Base-by-base conservation (phyloP, 768 basidiomycete genomes). In the Xerocomellus intermedius region DNA sequence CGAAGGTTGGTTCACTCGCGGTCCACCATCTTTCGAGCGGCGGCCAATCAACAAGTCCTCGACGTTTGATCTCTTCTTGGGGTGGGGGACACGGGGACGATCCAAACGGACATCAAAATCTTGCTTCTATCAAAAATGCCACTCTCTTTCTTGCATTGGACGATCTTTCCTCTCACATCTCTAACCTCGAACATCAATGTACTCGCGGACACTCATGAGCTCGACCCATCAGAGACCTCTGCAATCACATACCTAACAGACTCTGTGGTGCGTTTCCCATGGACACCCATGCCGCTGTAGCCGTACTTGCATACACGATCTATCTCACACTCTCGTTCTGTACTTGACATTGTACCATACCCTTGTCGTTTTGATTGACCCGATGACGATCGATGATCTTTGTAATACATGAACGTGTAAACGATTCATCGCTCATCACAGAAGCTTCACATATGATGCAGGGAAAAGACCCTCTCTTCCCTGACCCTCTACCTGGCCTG, bases 391-490 rank as follows among this genome's bases (percentile, higher is more conserved):
- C 48, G 48, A 61, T 57, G 35, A 58, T 57, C 42, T 61, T 28
- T 54, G 50, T 38, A 39, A 55, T 41, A 37, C 49, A 50, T 39
- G 47, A 53, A 48, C 21, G 30, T 5, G 52, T 41, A 54, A 43
- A 32, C 4, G 36, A 35, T 37, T 35, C 22, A 19, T 28, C 8
- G 26, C 32, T 21, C 14, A 12, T 70, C 73, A 86, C 64, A 84
- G 54, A n/a, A 80, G 58, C 64, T 82, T 82, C 60, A 85, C 86
- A 72, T 87, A 87, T 28, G 85, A 80, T 17, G 86, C 86, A 21
- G 86, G 86, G 67, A 87, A 83, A 39, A 86, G 68, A 3, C 86
- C 86, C 50, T 75, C 76, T 63, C 69, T 79, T 13, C 81, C 84
- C 64, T 75, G 77, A 14, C 84, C 85, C 56, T 85, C 74, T 42